Evolutionary conservation across 2,329 filamentous ascomycete species (phyloP), one percentile per base, ranked within the genome.

Genomic region (Geosmithia putterillii): DNA sequence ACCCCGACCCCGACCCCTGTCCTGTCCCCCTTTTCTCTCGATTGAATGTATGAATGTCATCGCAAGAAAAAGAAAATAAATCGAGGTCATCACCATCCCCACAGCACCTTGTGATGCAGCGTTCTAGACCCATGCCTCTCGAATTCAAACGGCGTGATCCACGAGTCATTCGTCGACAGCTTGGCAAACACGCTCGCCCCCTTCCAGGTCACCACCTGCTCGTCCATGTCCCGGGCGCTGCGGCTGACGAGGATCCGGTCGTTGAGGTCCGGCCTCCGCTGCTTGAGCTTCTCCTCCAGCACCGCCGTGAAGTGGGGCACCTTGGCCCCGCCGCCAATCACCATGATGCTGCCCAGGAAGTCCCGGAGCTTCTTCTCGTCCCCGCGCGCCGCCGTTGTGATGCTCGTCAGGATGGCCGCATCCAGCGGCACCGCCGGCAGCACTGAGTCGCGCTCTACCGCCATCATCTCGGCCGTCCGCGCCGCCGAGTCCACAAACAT

Each of bases 201-300:
- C 72, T 98, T 98, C 92, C 92, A 98, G 8, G 83, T 81, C 43
- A 96, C 84, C n/a, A 96, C 89, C 63, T 95, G 88, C 47, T 92
- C 87, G 63, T 98, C 92, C 67, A 98, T 83, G 54, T 98, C 92
- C 54, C 90, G 73, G 0, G 92, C 92, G 72, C 72, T 92, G 47
- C 73, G 69, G 47, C 76, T 79, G 42, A 81, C 77, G 20, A 80
- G 62, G 48, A 81, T 78, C 46, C 70, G 68, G 25, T 81, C 79
- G 18, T 63, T 62, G 38, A 82, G 61, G 50, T 81, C 78, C 4
- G 76, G 76, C 38, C 76, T 64, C 41, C 81, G 71, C 48, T 74
- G 71, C 54, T 86, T 81, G 42, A 96, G 72, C 53, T 79, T 76
- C 55, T 90, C 83, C 63, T 98, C 92, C 2, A 98, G 71, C 48